Conservation (phyloP, 371 early-diverging fungal species). For the Dinochytrium kinnereticum region DNA sequence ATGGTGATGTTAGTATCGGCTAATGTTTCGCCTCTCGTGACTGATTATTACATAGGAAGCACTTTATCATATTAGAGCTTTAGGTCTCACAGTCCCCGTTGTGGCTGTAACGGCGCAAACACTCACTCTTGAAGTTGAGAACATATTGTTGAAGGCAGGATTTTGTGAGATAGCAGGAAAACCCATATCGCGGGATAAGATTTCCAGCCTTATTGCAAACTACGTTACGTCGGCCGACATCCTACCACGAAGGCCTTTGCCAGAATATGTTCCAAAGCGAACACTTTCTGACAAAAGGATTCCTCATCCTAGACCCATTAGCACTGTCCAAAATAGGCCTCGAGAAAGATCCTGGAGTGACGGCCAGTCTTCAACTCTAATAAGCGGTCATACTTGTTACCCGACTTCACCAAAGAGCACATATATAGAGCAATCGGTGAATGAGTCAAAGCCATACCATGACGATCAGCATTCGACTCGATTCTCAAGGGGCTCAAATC, state of each 20-base stretch:
- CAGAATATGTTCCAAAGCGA: not conserved
- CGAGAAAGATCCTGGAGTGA: not conserved
- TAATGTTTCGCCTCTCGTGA: not conserved
- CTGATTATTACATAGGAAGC: constrained; percentile 16
- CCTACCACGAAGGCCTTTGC: not conserved
- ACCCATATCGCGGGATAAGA: constrained; percentile 31
- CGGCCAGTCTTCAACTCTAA: not conserved
- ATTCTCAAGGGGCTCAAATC: too few species aligned
- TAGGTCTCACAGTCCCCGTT: constrained; percentile 18
- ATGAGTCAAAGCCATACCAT: too few species aligned
- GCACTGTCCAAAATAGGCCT: not conserved
- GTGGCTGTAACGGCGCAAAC: constrained; percentile 21
- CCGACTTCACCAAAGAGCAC: too few species aligned
- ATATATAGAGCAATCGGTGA: too few species aligned
- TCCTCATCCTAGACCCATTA: not conserved
- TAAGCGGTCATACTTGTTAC: too few species aligned
- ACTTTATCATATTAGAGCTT: not conserved
- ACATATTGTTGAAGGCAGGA: constrained; percentile 1
- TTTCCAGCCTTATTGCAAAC: not conserved
- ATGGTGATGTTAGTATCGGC: constrained; percentile 27
- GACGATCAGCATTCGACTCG: too few species aligned
- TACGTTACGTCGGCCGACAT: not conserved
- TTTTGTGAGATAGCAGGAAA: constrained; percentile 16
- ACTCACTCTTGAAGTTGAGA: not conserved
- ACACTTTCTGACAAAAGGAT: not conserved